Base-by-base conservation (phyloP, 2,329 filamentous ascomycete species). In the Bipolaris sorokiniana region DNA sequence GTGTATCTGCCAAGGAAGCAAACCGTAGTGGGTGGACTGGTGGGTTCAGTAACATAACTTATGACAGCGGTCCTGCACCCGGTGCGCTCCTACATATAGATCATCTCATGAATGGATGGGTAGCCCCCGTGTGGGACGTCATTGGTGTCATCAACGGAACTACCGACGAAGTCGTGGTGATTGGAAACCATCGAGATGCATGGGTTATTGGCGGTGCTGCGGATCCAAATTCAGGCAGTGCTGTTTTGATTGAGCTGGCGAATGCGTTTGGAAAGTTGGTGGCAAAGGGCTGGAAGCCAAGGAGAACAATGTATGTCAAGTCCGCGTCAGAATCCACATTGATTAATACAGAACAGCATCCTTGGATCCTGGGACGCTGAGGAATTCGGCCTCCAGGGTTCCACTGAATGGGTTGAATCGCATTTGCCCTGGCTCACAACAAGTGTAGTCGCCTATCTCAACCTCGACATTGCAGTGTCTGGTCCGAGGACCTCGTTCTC, bases 101-200 rank as follows among this genome's bases (percentile, higher is more conserved):
- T 68, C 96, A 94, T 67, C 81, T 91, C 69, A 91, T 96, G 77
- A 86, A 92, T 40, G 95, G 96, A 69, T 86, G 86, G 13, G 93
- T 85, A 1, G 94, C 90, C 0, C 89, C 90, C 3, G 80, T 93
- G 46, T 97, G 92, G 92, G 86, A 92, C 74, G 83, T 85, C 26
- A 84, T 85, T 51, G 85, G 86, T 13, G 80, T 92, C 22, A 87
- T 92, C 72, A 88, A 88, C 60, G 87, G 85, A 60, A 85, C 80
- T 33, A 61, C 78, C 52, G 79, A 83, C 62, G 86, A 89, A 65
- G 80, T 81, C 5, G 70, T 84, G 10, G 68, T 84, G 16, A 74
- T 84, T 18, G 82, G 82, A 5, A 84, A 84, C 31, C 82, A 84
- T 51, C 77, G 82, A 5, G 82, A 84, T 69, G 82, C 82, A 0